These are phyloP conservation scores for Cucurbitaria berberidis DNA, from an alignment of 2,329 filamentous ascomycete genomes.

Conservation along the genomic window DNA sequence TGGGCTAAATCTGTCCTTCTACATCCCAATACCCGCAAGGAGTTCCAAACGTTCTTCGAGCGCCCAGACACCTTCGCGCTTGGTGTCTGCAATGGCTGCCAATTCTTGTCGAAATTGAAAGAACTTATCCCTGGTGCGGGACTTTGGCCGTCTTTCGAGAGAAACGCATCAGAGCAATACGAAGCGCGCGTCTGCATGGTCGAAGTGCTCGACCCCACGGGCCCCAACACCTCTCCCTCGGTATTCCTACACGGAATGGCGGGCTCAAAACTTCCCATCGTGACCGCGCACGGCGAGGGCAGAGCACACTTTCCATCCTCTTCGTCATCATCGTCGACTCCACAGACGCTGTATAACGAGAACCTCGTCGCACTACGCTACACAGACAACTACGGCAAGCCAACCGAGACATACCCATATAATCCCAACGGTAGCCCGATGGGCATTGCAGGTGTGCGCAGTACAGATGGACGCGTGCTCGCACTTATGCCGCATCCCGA, in stretches of 20 bases:
- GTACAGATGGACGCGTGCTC: slow-evolving; percentile 77
- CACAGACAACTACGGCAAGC: slow-evolving; percentile 77
- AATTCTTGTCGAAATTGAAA: slow-evolving; percentile 86
- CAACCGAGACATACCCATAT: slow-evolving; percentile 83
- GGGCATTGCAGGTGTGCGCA: slow-evolving; percentile 81
- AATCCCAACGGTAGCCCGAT: slow-evolving; percentile 87
- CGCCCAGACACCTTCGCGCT: slow-evolving; percentile 89
- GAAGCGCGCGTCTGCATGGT: slow-evolving; percentile 89
- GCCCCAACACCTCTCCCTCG: slow-evolving; percentile 55
- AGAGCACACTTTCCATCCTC: slow-evolving; percentile 64
- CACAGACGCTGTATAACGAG: slow-evolving; percentile 63
- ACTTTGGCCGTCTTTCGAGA: slow-evolving; percentile 84
- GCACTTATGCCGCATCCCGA: slow-evolving; percentile 96
- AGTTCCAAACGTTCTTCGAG: slow-evolving; percentile 86
- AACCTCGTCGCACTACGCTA: slow-evolving; percentile 81
- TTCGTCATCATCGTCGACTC: slow-evolving; percentile 50
- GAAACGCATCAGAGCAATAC: slow-evolving; percentile 86
- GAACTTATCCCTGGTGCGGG: slow-evolving; percentile 83
- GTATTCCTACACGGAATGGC: slow-evolving; percentile 92
- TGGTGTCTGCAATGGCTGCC: slow-evolving; percentile 96
- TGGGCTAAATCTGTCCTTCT: slow-evolving; percentile 95
- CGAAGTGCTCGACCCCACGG: slow-evolving; percentile 68
- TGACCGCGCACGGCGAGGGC: slow-evolving; percentile 90
- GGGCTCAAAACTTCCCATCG: slow-evolving; percentile 81
- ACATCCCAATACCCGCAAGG: slow-evolving; percentile 74